Conservation (phyloP, 2,329 filamentous ascomycete species). For the Clonostachys rosea region DNA sequence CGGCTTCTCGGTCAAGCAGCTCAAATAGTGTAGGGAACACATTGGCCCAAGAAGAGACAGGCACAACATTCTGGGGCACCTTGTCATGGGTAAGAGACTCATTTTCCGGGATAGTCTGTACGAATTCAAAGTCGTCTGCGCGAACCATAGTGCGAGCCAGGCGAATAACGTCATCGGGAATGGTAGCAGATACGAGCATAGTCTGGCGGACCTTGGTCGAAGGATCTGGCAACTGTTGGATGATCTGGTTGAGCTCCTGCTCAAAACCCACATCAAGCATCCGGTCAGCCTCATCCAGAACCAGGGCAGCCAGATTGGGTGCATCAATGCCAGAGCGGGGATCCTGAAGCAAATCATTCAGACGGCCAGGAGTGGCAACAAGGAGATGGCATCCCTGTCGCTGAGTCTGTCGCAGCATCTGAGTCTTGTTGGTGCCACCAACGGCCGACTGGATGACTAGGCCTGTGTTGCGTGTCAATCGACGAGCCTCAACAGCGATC, state of each 20-base stretch:
- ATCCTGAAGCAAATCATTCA: conserved; percentile 77
- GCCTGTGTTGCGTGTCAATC: conserved; percentile 59
- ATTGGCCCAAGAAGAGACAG: conserved; percentile 67
- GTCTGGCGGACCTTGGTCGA: conserved; percentile 72
- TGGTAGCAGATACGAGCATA: conserved; percentile 91
- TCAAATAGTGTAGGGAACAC: conserved; percentile 73
- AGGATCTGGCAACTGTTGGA: conserved; percentile 57
- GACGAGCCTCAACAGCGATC: conserved; percentile 74
- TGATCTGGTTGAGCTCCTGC: conserved; percentile 58
- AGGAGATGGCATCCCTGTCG: conserved; percentile 80
- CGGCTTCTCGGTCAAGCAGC: conserved; percentile 59
- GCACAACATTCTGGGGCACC: conserved; percentile 75
- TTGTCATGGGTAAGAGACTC: conserved; percentile 81
- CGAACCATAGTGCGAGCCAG: conserved; percentile 78
- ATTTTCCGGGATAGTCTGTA: conserved; percentile 80
- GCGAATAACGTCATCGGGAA: conserved; percentile 75
- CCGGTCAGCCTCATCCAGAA: conserved; percentile 95
- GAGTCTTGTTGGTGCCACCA: conserved; percentile 76
- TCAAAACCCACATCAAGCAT: conserved; percentile 95
- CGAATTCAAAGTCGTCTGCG: conserved; percentile 74
- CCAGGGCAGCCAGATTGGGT: conserved; percentile 83
- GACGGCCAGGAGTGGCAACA: conserved; percentile 83
- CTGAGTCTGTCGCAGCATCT: conserved; percentile 64
- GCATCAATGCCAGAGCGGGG: conserved; percentile 57
- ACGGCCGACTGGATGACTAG: conserved; percentile 74